Evolutionary conservation across 2,329 filamentous ascomycete genomes (phyloP).

Genomic region (Pseudocercospora ulei): DNA sequence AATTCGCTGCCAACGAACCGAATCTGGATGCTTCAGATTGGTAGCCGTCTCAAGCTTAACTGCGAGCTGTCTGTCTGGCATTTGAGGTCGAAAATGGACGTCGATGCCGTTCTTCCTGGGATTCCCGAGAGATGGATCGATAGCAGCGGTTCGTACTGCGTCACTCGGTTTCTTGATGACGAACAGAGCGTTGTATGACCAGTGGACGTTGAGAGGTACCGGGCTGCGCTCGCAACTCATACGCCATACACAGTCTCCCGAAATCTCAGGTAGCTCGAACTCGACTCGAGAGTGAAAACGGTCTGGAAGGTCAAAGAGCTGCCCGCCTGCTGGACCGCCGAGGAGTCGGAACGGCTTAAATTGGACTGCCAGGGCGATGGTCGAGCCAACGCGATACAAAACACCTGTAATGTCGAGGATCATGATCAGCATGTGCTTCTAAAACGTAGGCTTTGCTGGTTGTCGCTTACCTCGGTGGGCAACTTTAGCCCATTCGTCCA

Average conservation of each 20-base stretch:
- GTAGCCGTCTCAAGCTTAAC: constrained; percentile 13
- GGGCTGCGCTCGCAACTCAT: constrained; percentile 1
- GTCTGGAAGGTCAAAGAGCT: constrained; percentile 33
- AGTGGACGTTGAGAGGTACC: constrained; percentile 1
- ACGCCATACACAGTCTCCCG: neutral
- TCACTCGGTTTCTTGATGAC: constrained; percentile 4
- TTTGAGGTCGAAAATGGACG: constrained; percentile 9
- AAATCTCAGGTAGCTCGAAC: constrained; percentile 3
- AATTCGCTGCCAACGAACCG: constrained; percentile 15
- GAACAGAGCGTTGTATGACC: constrained; percentile 16
- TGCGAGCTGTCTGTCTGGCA: constrained; percentile 6
- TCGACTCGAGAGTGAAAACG: constrained; percentile 8
- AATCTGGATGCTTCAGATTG: constrained; percentile 12
- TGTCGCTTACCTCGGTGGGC: constrained; percentile 16
- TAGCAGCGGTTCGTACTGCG: constrained; percentile 5
- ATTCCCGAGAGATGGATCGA: constrained; percentile 3
- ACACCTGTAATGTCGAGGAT: too few species aligned
- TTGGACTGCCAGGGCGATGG: constrained; percentile 16
- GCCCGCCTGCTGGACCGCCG: constrained; percentile 39
- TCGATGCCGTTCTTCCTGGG: neutral
- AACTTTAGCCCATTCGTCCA: constrained; percentile 17
- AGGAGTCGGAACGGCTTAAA: constrained; percentile 14
- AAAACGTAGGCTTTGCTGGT: too few species aligned
- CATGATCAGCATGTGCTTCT: too few species aligned
- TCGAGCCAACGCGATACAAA: constrained; percentile 14